These are phyloP conservation scores for Metschnikowia colocasiae DNA, from an alignment of 805 yeast species.

Conservation along the genomic window DNA sequence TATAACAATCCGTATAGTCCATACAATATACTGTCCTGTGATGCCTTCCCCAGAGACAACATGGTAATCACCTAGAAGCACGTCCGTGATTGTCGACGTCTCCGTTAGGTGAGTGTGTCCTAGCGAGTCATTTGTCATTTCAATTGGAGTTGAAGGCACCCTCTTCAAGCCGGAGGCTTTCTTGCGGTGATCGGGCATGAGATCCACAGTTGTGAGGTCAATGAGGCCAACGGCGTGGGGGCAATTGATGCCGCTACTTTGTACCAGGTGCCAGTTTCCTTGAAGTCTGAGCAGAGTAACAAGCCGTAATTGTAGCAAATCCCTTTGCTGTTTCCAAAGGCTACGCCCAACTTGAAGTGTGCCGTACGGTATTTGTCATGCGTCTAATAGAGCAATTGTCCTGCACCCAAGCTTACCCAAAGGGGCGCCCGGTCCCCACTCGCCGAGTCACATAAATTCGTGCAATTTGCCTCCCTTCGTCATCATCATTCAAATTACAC, in stretches of 20 bases:
- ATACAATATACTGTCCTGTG: conserved; percentile 36
- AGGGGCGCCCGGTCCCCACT: conserved; percentile 5
- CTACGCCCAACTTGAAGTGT: neutral
- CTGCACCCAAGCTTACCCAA: conserved; percentile 2
- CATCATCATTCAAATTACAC: neutral
- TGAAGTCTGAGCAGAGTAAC: neutral
- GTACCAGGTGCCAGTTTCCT: neutral
- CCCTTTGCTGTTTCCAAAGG: neutral
- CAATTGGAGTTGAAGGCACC: conserved; percentile 31
- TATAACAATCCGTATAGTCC: conserved; percentile 37
- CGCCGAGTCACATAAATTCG: conserved; percentile 4
- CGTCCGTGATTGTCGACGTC: conserved; percentile 37
- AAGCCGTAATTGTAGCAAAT: neutral
- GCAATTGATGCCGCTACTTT: neutral
- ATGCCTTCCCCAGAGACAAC: conserved; percentile 33
- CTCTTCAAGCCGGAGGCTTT: neutral
- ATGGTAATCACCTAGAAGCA: conserved; percentile 40
- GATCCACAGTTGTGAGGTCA: neutral
- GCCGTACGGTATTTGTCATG: neutral
- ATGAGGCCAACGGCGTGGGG: neutral
- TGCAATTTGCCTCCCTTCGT: neutral
- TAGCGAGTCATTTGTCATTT: conserved; percentile 25
- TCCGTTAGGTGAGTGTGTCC: conserved; percentile 18
- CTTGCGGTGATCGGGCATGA: neutral
- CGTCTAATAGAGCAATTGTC: conserved; percentile 2